phyloP scores from a whole-genome alignment of 73 alveolate genomes.

The Paramecium bursaria region DNA sequence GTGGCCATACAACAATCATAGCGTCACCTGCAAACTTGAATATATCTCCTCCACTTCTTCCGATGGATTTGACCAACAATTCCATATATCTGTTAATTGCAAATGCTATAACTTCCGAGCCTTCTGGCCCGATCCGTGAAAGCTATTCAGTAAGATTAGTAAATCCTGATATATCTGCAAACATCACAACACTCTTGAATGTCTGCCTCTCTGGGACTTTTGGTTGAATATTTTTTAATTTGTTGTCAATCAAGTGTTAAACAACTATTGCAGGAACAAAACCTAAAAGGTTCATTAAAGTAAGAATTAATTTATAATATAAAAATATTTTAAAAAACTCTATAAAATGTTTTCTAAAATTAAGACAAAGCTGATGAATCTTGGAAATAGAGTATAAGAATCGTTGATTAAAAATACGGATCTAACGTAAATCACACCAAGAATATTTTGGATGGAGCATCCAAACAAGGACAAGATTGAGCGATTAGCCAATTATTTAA shows the following conservation, averaged over 20 bases:
- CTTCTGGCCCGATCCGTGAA: constrained; percentile 86
- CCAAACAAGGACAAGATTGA: constrained; percentile 43
- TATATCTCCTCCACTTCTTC: constrained; percentile 94
- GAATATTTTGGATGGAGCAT: constrained; percentile 59
- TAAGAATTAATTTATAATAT: too few species aligned
- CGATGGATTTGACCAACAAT: constrained; percentile 82
- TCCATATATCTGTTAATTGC: constrained; percentile 93
- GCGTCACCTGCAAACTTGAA: constrained; percentile 96
- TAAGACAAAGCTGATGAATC: too few species aligned
- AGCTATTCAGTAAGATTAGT: constrained; percentile 50
- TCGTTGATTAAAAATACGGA: too few species aligned
- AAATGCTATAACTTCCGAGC: constrained; percentile 91
- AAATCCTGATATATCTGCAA: constrained; percentile 63
- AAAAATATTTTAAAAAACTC: too few species aligned
- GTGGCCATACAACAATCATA: constrained; percentile 96
- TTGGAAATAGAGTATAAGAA: too few species aligned
- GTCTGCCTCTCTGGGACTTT: constrained; percentile 26
- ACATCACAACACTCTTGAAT: constrained; percentile 44
- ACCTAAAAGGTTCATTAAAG: constrained; percentile 61
- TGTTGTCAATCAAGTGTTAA: constrained; percentile 43
- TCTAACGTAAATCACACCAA: constrained; percentile 25
- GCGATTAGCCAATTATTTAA: constrained; percentile 24
- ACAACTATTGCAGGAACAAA: constrained; percentile 64
- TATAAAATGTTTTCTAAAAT: too few species aligned
- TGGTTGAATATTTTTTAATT: neutral